These are phyloP conservation scores for Mucor plumbeus DNA, from an alignment of 371 early-diverging fungal species.

Conservation along the genomic window DNA sequence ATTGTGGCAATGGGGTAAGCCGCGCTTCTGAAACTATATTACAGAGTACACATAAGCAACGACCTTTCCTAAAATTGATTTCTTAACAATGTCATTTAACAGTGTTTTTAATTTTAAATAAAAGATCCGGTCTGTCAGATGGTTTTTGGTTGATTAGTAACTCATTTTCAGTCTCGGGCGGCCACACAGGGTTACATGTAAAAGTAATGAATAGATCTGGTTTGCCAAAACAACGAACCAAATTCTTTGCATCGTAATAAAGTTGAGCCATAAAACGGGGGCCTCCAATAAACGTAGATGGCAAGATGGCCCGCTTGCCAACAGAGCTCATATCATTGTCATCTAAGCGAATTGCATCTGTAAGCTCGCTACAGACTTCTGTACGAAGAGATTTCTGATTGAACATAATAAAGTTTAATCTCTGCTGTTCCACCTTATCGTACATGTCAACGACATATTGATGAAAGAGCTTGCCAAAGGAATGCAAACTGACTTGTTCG, in stretches of 20 bases:
- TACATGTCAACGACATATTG: too few species aligned
- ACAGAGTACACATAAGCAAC: slow-evolving; percentile 7
- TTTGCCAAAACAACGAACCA: slow-evolving; percentile 29
- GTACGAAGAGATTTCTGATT: background rate
- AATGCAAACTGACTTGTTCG: too few species aligned
- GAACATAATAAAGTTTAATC: too few species aligned
- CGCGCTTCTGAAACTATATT: slow-evolving; percentile 42
- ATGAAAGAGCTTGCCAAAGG: too few species aligned
- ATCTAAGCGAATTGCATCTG: background rate
- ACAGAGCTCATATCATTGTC: background rate
- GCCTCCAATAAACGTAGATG: slow-evolving; percentile 29
- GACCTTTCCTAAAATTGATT: slow-evolving; percentile 24
- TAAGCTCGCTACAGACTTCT: background rate
- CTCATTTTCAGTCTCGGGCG: slow-evolving; percentile 31
- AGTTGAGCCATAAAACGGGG: too few species aligned
- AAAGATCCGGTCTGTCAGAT: slow-evolving; percentile 32
- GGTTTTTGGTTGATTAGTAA: slow-evolving; percentile 18
- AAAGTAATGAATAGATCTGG: slow-evolving; percentile 45
- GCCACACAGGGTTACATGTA: slow-evolving; percentile 39
- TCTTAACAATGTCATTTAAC: slow-evolving; percentile 28
- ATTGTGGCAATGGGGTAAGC: slow-evolving; percentile 24
- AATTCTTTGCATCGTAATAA: slow-evolving; percentile 34
- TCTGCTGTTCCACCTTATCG: too few species aligned
- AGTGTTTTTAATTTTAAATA: slow-evolving; percentile 29
- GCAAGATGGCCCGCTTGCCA: slow-evolving; percentile 15